Percentiles rank a stretch among this genome's conserved stretches.
Conservation (phyloP, 441 rosid genomes). For the Erodium chrysanthum region DNA sequence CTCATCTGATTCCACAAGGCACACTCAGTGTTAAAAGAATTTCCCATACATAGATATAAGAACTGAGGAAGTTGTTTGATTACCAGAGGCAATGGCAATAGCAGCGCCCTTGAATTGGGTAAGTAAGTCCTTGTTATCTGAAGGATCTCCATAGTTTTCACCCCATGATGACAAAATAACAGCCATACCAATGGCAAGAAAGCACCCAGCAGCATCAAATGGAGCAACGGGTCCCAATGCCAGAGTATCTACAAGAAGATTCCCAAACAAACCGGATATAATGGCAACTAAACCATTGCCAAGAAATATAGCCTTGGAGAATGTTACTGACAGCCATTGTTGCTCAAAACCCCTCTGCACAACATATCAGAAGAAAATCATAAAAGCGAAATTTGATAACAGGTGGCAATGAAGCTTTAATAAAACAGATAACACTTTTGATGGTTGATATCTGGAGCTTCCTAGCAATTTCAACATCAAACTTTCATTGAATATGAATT, state of each 20-base stretch:
- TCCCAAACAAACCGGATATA: constrained; percentile 81
- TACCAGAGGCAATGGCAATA: constrained; percentile 88
- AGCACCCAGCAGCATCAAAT: constrained; percentile 91
- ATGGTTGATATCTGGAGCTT: too few relatives aligned
- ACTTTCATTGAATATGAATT: background rate
- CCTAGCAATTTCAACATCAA: background rate
- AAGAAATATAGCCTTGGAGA: constrained; percentile 95
- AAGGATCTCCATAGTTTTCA: constrained; percentile 82
- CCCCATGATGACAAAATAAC: constrained; percentile 78
- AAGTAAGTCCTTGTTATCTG: constrained; percentile 82
- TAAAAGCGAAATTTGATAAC: background rate
- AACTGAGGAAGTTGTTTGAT: background rate
- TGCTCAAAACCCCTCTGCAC: constrained; percentile 84
- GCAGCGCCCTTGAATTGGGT: constrained; percentile 90
- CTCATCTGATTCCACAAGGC: constrained; percentile 42
- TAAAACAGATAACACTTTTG: too few relatives aligned
- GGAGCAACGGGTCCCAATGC: constrained; percentile 96
- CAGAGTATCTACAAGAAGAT: constrained; percentile 67
- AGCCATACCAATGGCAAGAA: constrained; percentile 90
- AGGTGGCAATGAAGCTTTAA: too few relatives aligned
- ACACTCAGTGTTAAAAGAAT: background rate
- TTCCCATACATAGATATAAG: background rate
- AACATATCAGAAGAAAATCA: background rate
- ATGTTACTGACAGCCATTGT: constrained; percentile 84
- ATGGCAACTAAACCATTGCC: constrained; percentile 97